phyloP scores from a whole-genome alignment of 495 filamentous ascomycete genomes.

The Apiosordaria backusii region DNA sequence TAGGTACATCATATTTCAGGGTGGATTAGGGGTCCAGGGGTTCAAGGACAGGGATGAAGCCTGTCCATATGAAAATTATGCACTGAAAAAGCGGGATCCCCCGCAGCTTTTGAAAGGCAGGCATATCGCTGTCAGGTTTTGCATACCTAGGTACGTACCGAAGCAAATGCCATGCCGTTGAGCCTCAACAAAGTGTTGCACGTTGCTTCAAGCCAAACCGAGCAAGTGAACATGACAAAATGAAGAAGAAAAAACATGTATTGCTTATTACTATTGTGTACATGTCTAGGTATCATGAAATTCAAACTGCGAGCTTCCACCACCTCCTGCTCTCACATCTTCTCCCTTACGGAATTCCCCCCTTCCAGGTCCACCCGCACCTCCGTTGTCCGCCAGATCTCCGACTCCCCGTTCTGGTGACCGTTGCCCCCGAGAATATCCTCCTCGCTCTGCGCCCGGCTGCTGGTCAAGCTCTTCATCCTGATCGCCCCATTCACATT shows the following conservation, averaged over 20 bases:
- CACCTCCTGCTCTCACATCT: not conserved
- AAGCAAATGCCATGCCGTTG: too few relatives aligned
- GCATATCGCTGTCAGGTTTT: too few relatives aligned
- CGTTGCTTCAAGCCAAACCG: too few relatives aligned
- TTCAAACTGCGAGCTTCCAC: not conserved
- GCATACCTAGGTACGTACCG: too few relatives aligned
- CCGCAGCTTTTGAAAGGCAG: too few relatives aligned
- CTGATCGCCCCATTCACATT: conserved; percentile 9
- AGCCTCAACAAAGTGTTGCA: too few relatives aligned
- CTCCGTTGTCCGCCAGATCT: conserved; percentile 24
- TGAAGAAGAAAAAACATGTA: not conserved
- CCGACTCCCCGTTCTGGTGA: not conserved
- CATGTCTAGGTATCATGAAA: not conserved
- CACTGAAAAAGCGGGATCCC: too few relatives aligned
- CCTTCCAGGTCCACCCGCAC: conserved; percentile 13
- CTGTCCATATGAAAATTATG: too few relatives aligned
- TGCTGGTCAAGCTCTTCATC: conserved; percentile 19
- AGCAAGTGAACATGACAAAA: too few relatives aligned
- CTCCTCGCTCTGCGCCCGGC: conserved; percentile 20
- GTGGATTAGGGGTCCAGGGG: too few relatives aligned
- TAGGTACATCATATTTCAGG: too few relatives aligned
- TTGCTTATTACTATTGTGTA: not conserved
- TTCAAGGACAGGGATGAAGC: too few relatives aligned
- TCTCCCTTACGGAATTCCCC: not conserved
- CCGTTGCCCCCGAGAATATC: conserved; percentile 6